Base-by-base conservation (phyloP, 2,329 filamentous ascomycete species). In the Diaporthe australafricana region DNA sequence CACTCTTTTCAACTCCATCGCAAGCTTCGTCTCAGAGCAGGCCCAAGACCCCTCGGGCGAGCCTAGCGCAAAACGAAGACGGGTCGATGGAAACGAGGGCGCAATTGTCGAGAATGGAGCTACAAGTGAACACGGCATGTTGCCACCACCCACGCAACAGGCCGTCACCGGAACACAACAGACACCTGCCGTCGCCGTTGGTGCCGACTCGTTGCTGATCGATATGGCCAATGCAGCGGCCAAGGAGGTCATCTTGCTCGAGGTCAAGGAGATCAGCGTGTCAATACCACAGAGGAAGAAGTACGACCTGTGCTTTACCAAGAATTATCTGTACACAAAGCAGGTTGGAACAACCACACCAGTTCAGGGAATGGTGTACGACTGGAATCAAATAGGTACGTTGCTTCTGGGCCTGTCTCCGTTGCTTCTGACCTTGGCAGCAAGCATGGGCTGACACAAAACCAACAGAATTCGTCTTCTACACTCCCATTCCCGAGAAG, bases 261-360 rank as follows among this genome's bases (percentile, higher is more conserved):
- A 88, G 74, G 84, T 92, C 72, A 91, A 90, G 79, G 91, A 92
- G 55, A 90, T 93, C 25, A 92, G 90, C 0, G 84, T 92, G n/a
- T 88, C 89, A 0, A 85, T 92, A 5, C 91, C 91, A 0, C 89
- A 91, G 81, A 85, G 91, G 74, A 93, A 93, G 81, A 93, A 92
- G 80, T 90, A 90, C 75, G 89, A 90, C 74, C 79, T 93, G 11
- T 90, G 88, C 79, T 88, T 92, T 74, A 92, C 90, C 2, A 81
- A 85, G 7, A 84, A 85, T 72, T 88, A 89, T 74, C 77, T 92
- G 42, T 92, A 91, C 74, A 89, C 89, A 17, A 84, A 87, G 45
- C 82, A 83, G 1, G 83, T 88, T 0, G 86, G 85, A 53, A 87
- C 87, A 1, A 85, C 84, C 2, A 82, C 83, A 30, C 88, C 89